Percentiles rank a stretch among this genome's conserved stretches.
These are phyloP conservation scores for Herpetospermum pedunculosum DNA, from an alignment of 306 rosid species.

Conservation along the genomic window DNA sequence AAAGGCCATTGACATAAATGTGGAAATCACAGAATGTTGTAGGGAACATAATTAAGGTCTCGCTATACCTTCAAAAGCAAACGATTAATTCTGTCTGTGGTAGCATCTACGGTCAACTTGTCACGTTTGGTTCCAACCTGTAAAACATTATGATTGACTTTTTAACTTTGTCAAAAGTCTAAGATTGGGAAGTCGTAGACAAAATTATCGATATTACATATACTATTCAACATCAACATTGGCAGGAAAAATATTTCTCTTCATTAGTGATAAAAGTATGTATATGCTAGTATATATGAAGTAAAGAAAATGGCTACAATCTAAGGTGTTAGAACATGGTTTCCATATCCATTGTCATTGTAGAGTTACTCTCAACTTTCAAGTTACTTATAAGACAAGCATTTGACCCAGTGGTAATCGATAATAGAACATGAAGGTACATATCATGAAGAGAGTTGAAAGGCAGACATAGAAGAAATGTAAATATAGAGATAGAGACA, in stretches of 20 bases:
- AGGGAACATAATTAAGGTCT: not conserved
- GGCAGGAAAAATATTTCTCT: not conserved
- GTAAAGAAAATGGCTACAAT: not conserved
- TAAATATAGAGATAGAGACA: not conserved
- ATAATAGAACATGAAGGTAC: not conserved
- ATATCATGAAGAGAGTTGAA: not conserved
- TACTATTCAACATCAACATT: not conserved
- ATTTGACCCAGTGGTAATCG: not conserved
- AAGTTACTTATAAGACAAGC: not conserved
- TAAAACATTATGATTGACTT: conserved; percentile 17
- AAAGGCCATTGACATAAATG: conserved; percentile 6
- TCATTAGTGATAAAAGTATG: not conserved
- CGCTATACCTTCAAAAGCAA: conserved; percentile 70
- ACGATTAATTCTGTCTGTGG: conserved; percentile 55
- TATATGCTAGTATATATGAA: not conserved
- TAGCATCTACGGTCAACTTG: conserved; percentile 48
- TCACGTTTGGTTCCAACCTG: conserved; percentile 88
- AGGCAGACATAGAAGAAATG: not conserved
- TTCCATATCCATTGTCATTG: not conserved
- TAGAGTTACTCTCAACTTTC: not conserved
- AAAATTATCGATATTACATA: not conserved
- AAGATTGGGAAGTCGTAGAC: not conserved
- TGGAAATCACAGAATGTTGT: not conserved
- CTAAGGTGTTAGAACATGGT: not conserved
- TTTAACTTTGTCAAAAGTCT: not conserved